These are phyloP conservation scores for Metschnikowia baotianmanensis DNA, from an alignment of 805 yeast species.

Conservation along the genomic window DNA sequence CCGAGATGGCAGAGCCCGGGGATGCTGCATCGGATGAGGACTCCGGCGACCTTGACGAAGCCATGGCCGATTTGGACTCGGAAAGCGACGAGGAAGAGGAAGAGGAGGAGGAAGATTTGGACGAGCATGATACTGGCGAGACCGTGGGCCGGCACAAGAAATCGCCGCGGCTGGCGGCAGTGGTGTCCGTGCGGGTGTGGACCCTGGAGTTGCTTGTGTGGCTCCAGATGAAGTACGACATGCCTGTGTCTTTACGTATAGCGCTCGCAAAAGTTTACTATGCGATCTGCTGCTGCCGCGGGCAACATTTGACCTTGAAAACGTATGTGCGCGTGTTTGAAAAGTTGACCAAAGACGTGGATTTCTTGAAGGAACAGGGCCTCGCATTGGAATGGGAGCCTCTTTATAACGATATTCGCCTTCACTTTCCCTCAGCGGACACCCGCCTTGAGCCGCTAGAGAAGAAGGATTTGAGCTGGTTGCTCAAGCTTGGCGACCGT, in stretches of 20 bases:
- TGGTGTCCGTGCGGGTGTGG: slow-evolving; percentile 78
- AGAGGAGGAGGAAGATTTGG: slow-evolving; percentile 29
- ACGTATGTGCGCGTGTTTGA: slow-evolving; percentile 63
- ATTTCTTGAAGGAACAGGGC: slow-evolving; percentile 38
- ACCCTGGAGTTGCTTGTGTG: slow-evolving; percentile 80
- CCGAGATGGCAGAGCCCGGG: slow-evolving; percentile 17
- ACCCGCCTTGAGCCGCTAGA: slow-evolving; percentile 47
- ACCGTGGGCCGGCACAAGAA: slow-evolving; percentile 54
- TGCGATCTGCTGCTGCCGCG: slow-evolving; percentile 66
- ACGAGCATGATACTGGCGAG: slow-evolving; percentile 31
- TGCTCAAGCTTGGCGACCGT: slow-evolving; percentile 51
- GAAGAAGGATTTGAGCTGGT: slow-evolving; percentile 45
- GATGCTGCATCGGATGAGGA: slow-evolving; percentile 25
- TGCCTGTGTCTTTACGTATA: slow-evolving; percentile 66
- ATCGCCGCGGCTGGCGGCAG: slow-evolving; percentile 66
- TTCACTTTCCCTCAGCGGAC: slow-evolving; percentile 35
- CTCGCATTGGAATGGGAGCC: slow-evolving; percentile 52
- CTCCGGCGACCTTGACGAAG: slow-evolving; percentile 29
- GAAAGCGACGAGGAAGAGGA: slow-evolving; percentile 41
- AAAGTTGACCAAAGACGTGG: slow-evolving; percentile 48
- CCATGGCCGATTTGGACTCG: slow-evolving; percentile 42
- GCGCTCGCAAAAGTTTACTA: slow-evolving; percentile 67
- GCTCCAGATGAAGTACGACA: slow-evolving; percentile 71
- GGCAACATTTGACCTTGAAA: slow-evolving; percentile 61
- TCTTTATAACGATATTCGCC: slow-evolving; percentile 35